A percentile compares a stretch with the other conserved stretches of the same genome.
Conservation (phyloP, 805 yeast species). For the Starmerella stigmatis region DNA sequence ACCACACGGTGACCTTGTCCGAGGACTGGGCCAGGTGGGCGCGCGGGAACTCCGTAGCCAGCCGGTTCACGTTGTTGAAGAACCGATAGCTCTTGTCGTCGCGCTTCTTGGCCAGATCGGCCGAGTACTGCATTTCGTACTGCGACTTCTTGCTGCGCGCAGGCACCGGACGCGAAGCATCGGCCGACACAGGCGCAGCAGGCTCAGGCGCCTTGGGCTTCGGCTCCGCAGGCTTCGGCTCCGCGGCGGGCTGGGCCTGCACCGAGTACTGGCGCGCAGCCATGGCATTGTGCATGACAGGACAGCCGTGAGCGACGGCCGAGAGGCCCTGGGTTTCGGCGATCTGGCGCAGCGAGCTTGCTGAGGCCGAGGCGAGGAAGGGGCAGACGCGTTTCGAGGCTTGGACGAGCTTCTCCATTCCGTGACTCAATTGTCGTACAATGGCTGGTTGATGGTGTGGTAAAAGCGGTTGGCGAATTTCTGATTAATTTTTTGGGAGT, state of each 20-base stretch:
- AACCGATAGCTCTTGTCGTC: conserved; percentile 85
- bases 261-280: conserved; percentile 34
- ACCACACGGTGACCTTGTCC: conserved; percentile 96
- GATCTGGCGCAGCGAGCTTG: conserved; percentile 49
- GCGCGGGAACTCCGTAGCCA: conserved; percentile 84
- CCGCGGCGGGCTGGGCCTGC: conserved; percentile 23
- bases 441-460: background rate
- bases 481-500: conserved; percentile 4
- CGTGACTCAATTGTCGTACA: conserved; percentile 6
- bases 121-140: conserved; percentile 35
- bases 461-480: too few relatives aligned
- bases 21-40: conserved; percentile 71
- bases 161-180: background rate
- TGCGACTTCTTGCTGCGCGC: conserved; percentile 7
- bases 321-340: conserved; percentile 38
- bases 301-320: conserved; percentile 62
- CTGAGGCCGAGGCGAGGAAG: conserved; percentile 52
- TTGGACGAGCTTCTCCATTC: conserved; percentile 73
- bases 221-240: conserved; percentile 24
- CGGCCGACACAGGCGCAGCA: background rate
- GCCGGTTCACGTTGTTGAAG: conserved; percentile 93
- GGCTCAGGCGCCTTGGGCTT: background rate
- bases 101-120: conserved; percentile 63
- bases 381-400: conserved; percentile 77
- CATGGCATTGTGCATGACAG: conserved; percentile 82